These are phyloP conservation scores for Podospora bellae-mahoneyi DNA, from an alignment of 495 filamentous ascomycete species.

Conservation along the genomic window DNA sequence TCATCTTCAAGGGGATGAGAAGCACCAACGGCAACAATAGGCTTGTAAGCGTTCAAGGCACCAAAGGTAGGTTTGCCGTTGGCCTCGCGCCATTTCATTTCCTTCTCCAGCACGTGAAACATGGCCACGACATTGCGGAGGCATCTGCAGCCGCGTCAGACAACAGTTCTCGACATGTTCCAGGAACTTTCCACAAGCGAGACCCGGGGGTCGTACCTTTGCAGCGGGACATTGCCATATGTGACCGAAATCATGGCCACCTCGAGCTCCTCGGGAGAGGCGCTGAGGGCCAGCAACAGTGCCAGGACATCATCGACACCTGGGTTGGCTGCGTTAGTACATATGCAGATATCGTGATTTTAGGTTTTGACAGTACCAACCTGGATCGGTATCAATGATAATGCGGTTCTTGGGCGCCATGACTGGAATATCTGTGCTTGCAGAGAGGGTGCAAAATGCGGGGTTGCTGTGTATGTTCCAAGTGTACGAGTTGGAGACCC, in stretches of 20 bases:
- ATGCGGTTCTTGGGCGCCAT: slow-evolving; percentile 67
- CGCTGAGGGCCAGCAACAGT: slow-evolving; percentile 74
- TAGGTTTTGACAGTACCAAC: slow-evolving; percentile 29
- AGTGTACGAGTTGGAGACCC: slow-evolving; percentile 2
- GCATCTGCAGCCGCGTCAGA: slow-evolving; percentile 53
- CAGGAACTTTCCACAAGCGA: slow-evolving; percentile 9
- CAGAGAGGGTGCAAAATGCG: slow-evolving; percentile 13
- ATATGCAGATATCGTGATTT: background rate
- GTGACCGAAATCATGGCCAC: slow-evolving; percentile 85
- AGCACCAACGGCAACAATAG: slow-evolving; percentile 81
- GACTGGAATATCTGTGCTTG: slow-evolving; percentile 8
- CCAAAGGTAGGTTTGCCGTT: slow-evolving; percentile 67
- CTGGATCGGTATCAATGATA: slow-evolving; percentile 94
- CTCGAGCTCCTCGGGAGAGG: slow-evolving; percentile 80
- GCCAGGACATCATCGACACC: slow-evolving; percentile 93
- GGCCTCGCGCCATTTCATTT: slow-evolving; percentile 75
- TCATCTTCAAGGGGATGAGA: slow-evolving; percentile 82
- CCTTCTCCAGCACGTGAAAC: slow-evolving; percentile 89
- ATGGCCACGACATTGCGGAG: slow-evolving; percentile 85
- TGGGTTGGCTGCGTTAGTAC: slow-evolving; percentile 29
- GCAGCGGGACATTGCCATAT: slow-evolving; percentile 86
- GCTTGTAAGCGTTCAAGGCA: slow-evolving; percentile 63
- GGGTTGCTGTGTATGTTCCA: background rate
- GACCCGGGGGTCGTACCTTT: slow-evolving; percentile 46
- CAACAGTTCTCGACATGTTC: slow-evolving; percentile 6